Evolutionary conservation across 140 eudicot genomes (phyloP), one percentile per base, ranked within the genome.

Genomic region (Stevia rebaudiana): DNA sequence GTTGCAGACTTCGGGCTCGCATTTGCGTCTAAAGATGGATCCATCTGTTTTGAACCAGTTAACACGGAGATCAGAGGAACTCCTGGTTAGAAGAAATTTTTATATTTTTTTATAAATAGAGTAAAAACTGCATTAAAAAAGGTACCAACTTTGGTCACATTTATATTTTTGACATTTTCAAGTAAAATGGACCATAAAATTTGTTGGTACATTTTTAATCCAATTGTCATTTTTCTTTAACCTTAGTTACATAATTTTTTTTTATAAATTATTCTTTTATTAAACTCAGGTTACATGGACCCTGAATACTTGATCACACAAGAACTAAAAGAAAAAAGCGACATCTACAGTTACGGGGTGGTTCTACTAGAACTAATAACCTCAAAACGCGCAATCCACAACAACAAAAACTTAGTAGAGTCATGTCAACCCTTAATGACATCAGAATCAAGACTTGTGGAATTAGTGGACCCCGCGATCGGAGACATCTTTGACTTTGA

Each of bases 1-100:
- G 88, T 92, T 81, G 98, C 98, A 49, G 98, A 88, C 75, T 92
- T 88, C 74, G 96, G 98, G 61, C 98, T 92, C 54, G 95, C 90
- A 25, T 84, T 77, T 76, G 98, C 89, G 51, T 83, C 97, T 53
- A 83, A 84, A 77, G 95, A 83, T 72, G 95, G 98, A 58, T 88
- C 98, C 44, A 75, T 92, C 6, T 83, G 83, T 80, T 92, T 92
- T 61, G 97, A 85, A 76, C 88, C 98, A 41, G 87, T 88, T 21
- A 88, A 83, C 84, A 88, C 98, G 4, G 90, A 92, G 31, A 86
- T 92, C 72, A 79, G 88, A 55, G 98, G 98, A 77, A 88, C 98
- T 74, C 98, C 97, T 68, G 98, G 98, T 92, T 49, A 65, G 83
- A 39, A 62, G 9, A 17, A 13, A 8, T 57, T 37, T 37, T 6